Base-by-base conservation (phyloP, 2,329 filamentous ascomycete species). In the Geosmithia morbida region DNA sequence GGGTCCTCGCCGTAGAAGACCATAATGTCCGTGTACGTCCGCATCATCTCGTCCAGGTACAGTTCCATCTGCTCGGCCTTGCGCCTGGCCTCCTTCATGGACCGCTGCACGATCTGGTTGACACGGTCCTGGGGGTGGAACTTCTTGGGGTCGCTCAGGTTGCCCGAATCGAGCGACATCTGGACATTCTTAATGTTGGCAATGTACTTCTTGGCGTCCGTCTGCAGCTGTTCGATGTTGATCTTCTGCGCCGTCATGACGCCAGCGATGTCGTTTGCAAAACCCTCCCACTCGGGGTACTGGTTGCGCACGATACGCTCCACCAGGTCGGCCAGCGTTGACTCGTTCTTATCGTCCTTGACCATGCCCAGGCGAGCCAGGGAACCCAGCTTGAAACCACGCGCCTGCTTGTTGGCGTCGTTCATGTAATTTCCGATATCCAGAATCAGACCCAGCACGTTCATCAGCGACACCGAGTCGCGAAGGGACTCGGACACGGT, bases 401-500 rank as follows among this genome's bases (percentile, higher is more conserved):
- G 86, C 3, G 92, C 92, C 67, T 97, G 92, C 69, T 98, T 98
- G 68, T 96, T 97, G 48, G 89, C 84, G 61, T 97, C 92, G 71
- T 98, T 98, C 92, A 98, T 98, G 74, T 95, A 98, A 66, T 98
- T 98, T 64, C 92, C 92, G 59, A 98, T 95, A 63, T 96, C 90
- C 57, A 98, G 71, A 64, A 98, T 98, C 51, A 97, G 75, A 50
- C 90, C 89, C 48, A 98, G 78, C 44, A 98, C 88, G 54, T 94
- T 96, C 83, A 97, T 95, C 57, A 98, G 69, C 22, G 87, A 85
- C 22, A 94, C 87, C 1, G 89, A 96, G 60, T 94, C 88, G 44
- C 90, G 79, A 48, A 98, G 69, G 10, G 87, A 85, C 66, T 97
- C 90, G 4, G 89, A 90, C 8, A 95, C 88, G 29, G 71, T 70